Percentiles rank a stretch among this genome's conserved stretches.
Evolutionary conservation across 305 asterid species (phyloP).

Genomic region (Fraxinus sp.): DNA sequence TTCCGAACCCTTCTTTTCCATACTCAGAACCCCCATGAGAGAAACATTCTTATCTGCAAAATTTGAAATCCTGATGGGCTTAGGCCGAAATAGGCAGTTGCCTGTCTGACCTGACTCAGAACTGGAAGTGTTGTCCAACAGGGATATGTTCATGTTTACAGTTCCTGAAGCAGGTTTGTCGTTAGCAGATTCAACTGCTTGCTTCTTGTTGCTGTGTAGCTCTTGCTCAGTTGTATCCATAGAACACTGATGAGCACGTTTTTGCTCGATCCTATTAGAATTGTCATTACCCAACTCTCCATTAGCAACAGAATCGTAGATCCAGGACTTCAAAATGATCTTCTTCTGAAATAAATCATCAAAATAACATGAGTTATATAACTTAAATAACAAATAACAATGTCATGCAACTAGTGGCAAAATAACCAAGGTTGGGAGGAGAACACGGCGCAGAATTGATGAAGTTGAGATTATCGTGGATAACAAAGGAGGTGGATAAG

Average conservation of each 20-base stretch:
- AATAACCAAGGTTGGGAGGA: background rate
- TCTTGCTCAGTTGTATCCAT: constrained; percentile 42
- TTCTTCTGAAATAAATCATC: constrained; percentile 53
- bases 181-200: constrained; percentile 43
- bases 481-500: background rate
- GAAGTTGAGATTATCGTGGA: background rate
- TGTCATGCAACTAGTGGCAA: background rate
- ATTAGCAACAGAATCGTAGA: constrained; percentile 43
- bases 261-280: constrained; percentile 47
- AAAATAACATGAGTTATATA: constrained; percentile 20
- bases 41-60: constrained; percentile 33
- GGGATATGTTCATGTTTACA: constrained; percentile 34
- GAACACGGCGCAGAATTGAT: background rate
- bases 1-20: constrained; percentile 26
- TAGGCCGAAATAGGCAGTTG: background rate
- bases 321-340: constrained; percentile 42
- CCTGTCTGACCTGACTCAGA: background rate
- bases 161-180: constrained; percentile 29
- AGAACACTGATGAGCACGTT: constrained; percentile 50
- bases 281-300: constrained; percentile 38
- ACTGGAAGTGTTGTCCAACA: constrained; percentile 39
- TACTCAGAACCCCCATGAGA: constrained; percentile 28
- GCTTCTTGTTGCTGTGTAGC: constrained; percentile 50
- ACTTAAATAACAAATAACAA: background rate
- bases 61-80: constrained; percentile 28